Evolutionary conservation across 176 grass and related monocot species (phyloP).

Genomic region (Aechmea fasciata): DNA sequence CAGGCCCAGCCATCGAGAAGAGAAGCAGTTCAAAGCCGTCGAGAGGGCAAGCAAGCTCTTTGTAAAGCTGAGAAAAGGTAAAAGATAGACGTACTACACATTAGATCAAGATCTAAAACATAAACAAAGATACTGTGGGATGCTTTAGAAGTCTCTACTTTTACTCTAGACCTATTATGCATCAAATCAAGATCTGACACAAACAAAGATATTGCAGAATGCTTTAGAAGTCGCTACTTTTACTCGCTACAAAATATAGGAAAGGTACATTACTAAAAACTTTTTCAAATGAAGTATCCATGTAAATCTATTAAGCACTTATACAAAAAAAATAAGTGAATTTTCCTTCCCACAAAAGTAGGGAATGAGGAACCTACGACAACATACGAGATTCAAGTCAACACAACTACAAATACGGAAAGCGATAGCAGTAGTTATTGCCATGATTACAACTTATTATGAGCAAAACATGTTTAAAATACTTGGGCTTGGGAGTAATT

Average conservation of each 20-base stretch:
- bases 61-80: constrained; percentile 74
- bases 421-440: not conserved
- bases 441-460: not conserved
- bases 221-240: too few species aligned
- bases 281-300: too few species aligned
- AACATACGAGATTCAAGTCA: not conserved
- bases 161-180: too few species aligned
- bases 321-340: not conserved
- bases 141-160: too few species aligned
- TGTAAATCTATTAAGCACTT: too few species aligned
- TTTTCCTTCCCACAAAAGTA: not conserved
- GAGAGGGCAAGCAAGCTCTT: constrained; percentile 82
- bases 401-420: not conserved
- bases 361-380: not conserved
- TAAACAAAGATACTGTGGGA: not conserved
- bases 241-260: too few species aligned
- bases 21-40: constrained; percentile 91
- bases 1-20: constrained; percentile 68
- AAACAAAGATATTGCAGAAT: too few species aligned
- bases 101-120: not conserved
- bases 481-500: not conserved
- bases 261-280: too few species aligned
- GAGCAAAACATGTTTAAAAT: constrained; percentile 4
- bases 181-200: too few species aligned
- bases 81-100: not conserved